Percentiles rank a stretch among this genome's conserved stretches.
Evolutionary conservation across 768 basidiomycete species (phyloP).

Genomic region (Pisolithus orientalis): DNA sequence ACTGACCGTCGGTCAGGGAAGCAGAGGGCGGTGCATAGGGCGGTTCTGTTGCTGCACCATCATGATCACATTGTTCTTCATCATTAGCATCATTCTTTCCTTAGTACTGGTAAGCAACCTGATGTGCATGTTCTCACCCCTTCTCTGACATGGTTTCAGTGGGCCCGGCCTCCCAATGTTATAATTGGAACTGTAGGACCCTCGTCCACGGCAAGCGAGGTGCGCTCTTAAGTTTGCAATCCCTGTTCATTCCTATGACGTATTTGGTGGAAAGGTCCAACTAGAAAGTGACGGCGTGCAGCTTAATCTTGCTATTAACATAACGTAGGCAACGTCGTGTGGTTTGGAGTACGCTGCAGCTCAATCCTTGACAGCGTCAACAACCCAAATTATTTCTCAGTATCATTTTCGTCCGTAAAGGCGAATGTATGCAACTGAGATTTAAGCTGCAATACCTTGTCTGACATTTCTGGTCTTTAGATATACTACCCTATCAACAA

Average conservation of each 20-base stretch:
- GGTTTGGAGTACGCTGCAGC: background rate
- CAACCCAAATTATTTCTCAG: constrained; percentile 79
- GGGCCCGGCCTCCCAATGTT: constrained; percentile 70
- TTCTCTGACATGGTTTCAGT: constrained; percentile 37
- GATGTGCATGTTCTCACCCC: constrained; percentile 1
- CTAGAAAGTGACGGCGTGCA: constrained; percentile 37
- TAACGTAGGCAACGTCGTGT: constrained; percentile 42
- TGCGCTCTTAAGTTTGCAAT: constrained; percentile 23
- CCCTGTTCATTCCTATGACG: constrained; percentile 14
- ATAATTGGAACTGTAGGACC: constrained; percentile 43
- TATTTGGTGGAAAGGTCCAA: constrained; percentile 29
- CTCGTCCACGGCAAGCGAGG: constrained; percentile 38
- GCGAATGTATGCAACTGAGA: constrained; percentile 40
- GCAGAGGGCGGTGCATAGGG: constrained; percentile 52
- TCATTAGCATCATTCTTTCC: constrained; percentile 59
- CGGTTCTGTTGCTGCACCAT: constrained; percentile 75
- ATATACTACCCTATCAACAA: constrained; percentile 73
- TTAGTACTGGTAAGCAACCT: constrained; percentile 53
- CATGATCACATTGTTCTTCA: constrained; percentile 56
- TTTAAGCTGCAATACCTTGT: constrained; percentile 1
- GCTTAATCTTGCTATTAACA: constrained; percentile 58
- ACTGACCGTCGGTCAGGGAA: constrained; percentile 37
- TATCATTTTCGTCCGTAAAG: constrained; percentile 56
- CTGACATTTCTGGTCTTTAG: constrained; percentile 27
- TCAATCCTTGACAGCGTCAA: constrained; percentile 44